These are phyloP conservation scores for Leptodermis oblonga DNA, from an alignment of 257 asterid species.

Conservation along the genomic window DNA sequence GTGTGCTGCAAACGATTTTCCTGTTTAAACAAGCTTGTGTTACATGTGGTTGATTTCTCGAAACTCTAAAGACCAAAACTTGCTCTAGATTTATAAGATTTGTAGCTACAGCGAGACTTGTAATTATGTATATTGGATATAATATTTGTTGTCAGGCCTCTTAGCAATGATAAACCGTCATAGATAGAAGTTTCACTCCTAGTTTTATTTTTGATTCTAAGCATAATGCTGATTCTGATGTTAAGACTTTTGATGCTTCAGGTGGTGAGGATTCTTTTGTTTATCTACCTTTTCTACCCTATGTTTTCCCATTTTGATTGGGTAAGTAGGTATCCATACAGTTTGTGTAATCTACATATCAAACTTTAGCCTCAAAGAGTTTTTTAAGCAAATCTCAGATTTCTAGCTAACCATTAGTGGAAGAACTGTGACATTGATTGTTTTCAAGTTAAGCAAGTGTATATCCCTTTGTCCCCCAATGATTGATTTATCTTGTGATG, in stretches of 20 bases:
- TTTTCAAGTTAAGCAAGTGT: constrained; percentile 61
- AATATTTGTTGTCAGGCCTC: not conserved
- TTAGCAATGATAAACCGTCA: not conserved
- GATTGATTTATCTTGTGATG: too few relatives aligned
- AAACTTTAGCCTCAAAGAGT: not conserved
- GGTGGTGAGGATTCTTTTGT: constrained; percentile 80
- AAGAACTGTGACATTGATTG: not conserved
- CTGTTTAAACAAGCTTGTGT: too few relatives aligned
- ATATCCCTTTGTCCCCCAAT: constrained; percentile 56
- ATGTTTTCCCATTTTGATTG: constrained; percentile 69
- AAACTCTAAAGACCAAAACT: not conserved
- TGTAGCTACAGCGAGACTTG: not conserved
- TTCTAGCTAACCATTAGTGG: not conserved
- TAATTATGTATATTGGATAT: not conserved
- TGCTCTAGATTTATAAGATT: not conserved
- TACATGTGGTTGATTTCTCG: too few relatives aligned
- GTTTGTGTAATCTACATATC: not conserved
- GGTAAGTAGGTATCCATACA: constrained; percentile 39
- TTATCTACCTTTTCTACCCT: constrained; percentile 70
- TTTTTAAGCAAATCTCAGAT: not conserved
- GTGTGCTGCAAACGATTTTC: too few relatives aligned
- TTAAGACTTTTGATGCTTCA: constrained; percentile 27
- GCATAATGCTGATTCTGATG: not conserved
- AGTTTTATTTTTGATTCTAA: constrained; percentile 13
- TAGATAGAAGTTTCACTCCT: not conserved